Percentiles rank a stretch among this genome's conserved stretches.
Evolutionary conservation across 2,329 filamentous ascomycete species (phyloP).

Genomic region (Fonsecaea monophora): DNA sequence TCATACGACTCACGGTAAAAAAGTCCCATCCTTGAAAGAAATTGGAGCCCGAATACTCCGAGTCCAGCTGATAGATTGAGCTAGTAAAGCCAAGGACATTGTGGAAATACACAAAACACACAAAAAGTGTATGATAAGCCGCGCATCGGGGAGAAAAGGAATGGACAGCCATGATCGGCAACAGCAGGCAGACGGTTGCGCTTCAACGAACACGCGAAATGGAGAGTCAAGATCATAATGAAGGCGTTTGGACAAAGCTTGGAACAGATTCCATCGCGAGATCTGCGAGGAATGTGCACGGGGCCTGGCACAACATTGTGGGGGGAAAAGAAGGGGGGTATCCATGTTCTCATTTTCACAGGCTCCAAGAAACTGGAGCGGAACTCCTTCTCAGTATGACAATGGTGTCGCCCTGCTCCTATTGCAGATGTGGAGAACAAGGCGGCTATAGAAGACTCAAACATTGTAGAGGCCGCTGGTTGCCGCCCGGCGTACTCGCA

Average conservation of each 20-base stretch:
- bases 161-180: constrained; percentile 34
- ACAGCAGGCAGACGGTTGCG: constrained; percentile 16
- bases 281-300: constrained; percentile 29
- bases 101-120: constrained; percentile 28
- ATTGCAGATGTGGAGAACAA: background rate
- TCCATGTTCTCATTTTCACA: background rate
- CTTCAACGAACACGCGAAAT: constrained; percentile 14
- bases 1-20: constrained; percentile 41
- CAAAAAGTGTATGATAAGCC: constrained; percentile 19
- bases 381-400: background rate
- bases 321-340: constrained; percentile 5
- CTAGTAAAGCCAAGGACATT: constrained; percentile 30
- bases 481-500: background rate
- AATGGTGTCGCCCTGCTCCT: background rate
- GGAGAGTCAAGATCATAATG: constrained; percentile 18
- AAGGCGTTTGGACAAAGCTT: constrained; percentile 6
- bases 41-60: constrained; percentile 43
- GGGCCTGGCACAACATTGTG: constrained; percentile 26
- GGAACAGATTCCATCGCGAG: constrained; percentile 32
- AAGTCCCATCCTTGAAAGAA: constrained; percentile 53
- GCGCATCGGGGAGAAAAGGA: constrained; percentile 11
- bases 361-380: background rate
- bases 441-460: background rate
- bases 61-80: constrained; percentile 35
- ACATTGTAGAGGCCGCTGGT: background rate